Conservation (phyloP, 805 yeast genomes). For the Jamesozyma lodderae region DNA sequence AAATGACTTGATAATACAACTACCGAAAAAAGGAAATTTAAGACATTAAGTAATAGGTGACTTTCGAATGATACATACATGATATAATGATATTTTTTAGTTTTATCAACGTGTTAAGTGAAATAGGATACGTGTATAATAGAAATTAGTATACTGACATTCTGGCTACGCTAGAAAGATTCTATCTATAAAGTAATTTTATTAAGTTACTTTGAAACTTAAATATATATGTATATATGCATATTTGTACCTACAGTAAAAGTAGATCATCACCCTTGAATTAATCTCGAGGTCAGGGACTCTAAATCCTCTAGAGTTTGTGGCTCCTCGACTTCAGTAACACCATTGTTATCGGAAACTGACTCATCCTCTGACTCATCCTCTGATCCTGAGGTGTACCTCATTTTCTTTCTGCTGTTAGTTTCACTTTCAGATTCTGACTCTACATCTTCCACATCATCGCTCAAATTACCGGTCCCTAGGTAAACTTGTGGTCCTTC, state of each 20-base stretch:
- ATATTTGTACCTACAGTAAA: too few relatives aligned
- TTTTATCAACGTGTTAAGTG: too few relatives aligned
- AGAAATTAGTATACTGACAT: too few relatives aligned
- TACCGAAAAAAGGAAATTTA: conserved; percentile 5
- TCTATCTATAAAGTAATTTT: too few relatives aligned
- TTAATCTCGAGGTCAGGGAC: conserved; percentile 57
- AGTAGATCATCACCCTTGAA: too few relatives aligned
- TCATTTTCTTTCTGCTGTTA: conserved; percentile 25
- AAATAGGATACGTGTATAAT: too few relatives aligned
- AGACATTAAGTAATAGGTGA: too few relatives aligned
- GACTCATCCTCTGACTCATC: conserved; percentile 25
- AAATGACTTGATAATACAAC: conserved; percentile 17
- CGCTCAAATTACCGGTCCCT: conserved; percentile 30
- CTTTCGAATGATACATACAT: not conserved
- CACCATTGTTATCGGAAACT: conserved; percentile 21
- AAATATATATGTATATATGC: too few relatives aligned
- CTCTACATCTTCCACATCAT: conserved; percentile 34
- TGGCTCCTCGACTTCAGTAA: conserved; percentile 78
- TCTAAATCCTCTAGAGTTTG: conserved; percentile 90
- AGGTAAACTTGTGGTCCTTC: conserved; percentile 26
- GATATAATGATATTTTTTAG: not conserved
- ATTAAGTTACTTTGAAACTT: too few relatives aligned
- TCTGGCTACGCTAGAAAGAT: too few relatives aligned
- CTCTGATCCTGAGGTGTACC: conserved; percentile 3
- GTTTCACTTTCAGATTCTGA: conserved; percentile 20